These are phyloP conservation scores for Leishmania gerbilli DNA, from an alignment of 208 protist genomes.

Conservation along the genomic window DNA sequence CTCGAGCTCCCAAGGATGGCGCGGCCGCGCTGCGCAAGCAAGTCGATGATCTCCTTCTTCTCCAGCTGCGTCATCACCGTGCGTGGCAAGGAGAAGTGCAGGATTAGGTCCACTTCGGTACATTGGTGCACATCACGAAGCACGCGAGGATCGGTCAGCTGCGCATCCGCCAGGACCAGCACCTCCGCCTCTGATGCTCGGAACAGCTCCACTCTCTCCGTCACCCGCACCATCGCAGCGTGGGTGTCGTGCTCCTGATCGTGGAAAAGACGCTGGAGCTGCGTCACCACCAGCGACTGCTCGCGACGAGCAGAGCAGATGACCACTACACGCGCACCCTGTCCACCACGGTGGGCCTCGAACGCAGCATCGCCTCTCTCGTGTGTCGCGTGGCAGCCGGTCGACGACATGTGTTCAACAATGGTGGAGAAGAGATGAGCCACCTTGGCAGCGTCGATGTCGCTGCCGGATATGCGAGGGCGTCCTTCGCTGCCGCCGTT, in stretches of 20 bases:
- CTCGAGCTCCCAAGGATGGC: conserved; percentile 31
- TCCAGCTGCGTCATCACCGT: conserved; percentile 44
- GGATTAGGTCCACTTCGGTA: conserved; percentile 30
- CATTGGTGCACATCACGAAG: conserved; percentile 28
- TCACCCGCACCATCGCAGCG: conserved; percentile 33
- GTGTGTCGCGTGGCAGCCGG: background rate
- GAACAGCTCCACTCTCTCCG: conserved; percentile 37
- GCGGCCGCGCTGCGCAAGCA: conserved; percentile 41
- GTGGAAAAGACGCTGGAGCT: conserved; percentile 29
- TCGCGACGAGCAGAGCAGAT: conserved; percentile 55
- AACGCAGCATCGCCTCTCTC: background rate
- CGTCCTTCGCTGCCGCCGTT: conserved; percentile 5
- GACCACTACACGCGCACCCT: conserved; percentile 45
- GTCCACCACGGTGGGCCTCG: background rate
- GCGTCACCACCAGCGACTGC: conserved; percentile 48
- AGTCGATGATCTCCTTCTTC: conserved; percentile 43
- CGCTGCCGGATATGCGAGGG: conserved; percentile 31
- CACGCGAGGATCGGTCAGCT: conserved; percentile 44
- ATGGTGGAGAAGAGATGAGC: conserved; percentile 30
- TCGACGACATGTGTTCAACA: conserved; percentile 17
- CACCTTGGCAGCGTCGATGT: conserved; percentile 48
- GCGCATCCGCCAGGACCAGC: conserved; percentile 53
- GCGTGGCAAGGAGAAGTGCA: conserved; percentile 68
- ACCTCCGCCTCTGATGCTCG: conserved; percentile 43
- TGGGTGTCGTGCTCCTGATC: conserved; percentile 23